Conservation (phyloP, 345 rosid species). For the Leavenworthia alabamica region DNA sequence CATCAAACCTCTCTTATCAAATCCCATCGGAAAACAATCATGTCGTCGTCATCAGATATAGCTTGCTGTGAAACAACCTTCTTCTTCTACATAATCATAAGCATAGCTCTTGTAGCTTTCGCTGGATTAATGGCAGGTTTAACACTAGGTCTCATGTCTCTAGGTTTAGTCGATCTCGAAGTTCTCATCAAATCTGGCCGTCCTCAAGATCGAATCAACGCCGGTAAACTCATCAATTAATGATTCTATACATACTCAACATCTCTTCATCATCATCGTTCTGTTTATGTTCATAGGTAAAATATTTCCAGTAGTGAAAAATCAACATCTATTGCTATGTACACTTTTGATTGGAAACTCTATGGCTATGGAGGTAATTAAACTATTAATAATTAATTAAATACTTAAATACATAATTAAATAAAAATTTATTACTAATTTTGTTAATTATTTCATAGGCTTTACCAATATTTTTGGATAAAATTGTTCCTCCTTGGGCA, state of each 20-base stretch:
- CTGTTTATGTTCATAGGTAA: slow-evolving; percentile 68
- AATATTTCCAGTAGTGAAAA: slow-evolving; percentile 86
- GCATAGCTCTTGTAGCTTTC: slow-evolving; percentile 56
- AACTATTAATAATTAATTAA: too few relatives aligned
- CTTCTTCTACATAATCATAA: slow-evolving; percentile 38
- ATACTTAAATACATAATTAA: too few relatives aligned
- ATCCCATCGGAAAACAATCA: background rate
- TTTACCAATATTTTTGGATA: slow-evolving; percentile 85
- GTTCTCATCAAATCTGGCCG: slow-evolving; percentile 90
- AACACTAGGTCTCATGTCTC: slow-evolving; percentile 95
- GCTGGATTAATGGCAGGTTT: slow-evolving; percentile 94
- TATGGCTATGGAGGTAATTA: slow-evolving; percentile 94
- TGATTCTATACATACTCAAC: too few relatives aligned
- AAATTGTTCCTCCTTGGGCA: slow-evolving; percentile 72
- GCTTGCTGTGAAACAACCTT: slow-evolving; percentile 54
- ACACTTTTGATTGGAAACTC: slow-evolving; percentile 91
- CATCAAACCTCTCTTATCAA: too few relatives aligned
- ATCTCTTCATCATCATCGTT: too few relatives aligned
- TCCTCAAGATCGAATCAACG: slow-evolving; percentile 77
- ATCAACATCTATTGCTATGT: slow-evolving; percentile 87
- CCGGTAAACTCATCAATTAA: too few relatives aligned
- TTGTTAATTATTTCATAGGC: too few relatives aligned
- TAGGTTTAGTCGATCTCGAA: slow-evolving; percentile 91
- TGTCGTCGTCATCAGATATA: slow-evolving; percentile 20
- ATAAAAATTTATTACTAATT: too few relatives aligned